Conservation (phyloP, 2,329 filamentous ascomycete species). For the Cladosporium sp. region DNA sequence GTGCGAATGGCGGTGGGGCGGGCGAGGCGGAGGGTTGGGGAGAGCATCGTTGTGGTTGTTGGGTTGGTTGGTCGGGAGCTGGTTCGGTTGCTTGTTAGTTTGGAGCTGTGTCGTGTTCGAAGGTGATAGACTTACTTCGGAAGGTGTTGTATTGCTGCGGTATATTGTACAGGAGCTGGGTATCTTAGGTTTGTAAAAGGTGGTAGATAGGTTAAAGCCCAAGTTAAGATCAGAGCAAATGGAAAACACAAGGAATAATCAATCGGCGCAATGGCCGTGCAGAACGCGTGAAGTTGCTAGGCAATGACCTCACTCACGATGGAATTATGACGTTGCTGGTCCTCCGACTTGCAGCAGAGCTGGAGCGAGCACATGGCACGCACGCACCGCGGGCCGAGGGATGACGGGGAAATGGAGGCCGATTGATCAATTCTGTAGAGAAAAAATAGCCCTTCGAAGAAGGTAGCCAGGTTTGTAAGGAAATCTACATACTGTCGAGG, state of each 20-base stretch:
- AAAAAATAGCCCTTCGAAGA: no score
- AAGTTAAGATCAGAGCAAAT: no score
- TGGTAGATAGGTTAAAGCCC: no score
- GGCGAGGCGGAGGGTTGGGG: slow-evolving; percentile 1
- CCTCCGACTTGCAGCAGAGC: not conserved
- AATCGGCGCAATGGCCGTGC: not conserved
- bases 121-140: no score
- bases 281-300: not conserved
- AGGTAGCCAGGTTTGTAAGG: no score
- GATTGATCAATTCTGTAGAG: not conserved
- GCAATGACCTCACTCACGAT: slow-evolving; percentile 6
- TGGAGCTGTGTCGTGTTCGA: not conserved
- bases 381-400: not conserved
- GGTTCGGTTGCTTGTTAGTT: not conserved
- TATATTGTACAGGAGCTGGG: no score
- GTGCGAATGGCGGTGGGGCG: slow-evolving; percentile 3
- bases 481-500: no score
- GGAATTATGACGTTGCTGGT: not conserved
- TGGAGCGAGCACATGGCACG: not conserved
- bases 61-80: not conserved
- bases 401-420: not conserved
- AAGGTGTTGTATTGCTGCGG: no score
- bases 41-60: not conserved
- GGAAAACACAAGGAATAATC: no score
- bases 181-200: no score